These are phyloP conservation scores for Lolium rigidum DNA, from an alignment of 176 grass and related monocot genomes.

Conservation along the genomic window DNA sequence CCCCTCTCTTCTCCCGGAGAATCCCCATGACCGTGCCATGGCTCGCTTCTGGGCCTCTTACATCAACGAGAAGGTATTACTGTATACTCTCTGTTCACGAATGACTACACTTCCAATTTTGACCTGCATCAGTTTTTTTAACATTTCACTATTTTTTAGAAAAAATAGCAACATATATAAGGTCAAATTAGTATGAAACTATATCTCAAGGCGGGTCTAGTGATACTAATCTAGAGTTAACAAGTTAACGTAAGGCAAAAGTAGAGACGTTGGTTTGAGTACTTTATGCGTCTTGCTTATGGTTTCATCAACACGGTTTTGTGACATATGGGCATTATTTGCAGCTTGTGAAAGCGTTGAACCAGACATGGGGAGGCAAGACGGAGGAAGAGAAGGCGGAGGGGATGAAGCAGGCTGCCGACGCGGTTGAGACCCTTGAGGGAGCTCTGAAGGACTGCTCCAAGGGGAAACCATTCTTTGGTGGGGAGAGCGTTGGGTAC, in stretches of 20 bases:
- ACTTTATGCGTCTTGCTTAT: neutral
- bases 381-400: constrained; percentile 44
- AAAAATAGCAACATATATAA: too few relatives aligned
- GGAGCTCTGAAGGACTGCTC: constrained; percentile 39
- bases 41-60: constrained; percentile 61
- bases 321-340: neutral
- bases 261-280: too few relatives aligned
- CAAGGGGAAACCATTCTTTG: constrained; percentile 56
- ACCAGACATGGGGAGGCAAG: neutral
- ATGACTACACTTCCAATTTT: too few relatives aligned
- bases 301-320: neutral
- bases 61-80: constrained; percentile 60
- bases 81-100: too few relatives aligned
- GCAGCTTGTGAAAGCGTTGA: constrained; percentile 28
- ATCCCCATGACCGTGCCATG: constrained; percentile 49
- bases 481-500: constrained; percentile 42
- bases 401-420: neutral
- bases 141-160: too few relatives aligned
- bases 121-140: too few relatives aligned
- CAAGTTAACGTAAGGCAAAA: too few relatives aligned
- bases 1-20: constrained; percentile 42
- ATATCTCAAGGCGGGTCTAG: too few relatives aligned
- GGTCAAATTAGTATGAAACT: too few relatives aligned
- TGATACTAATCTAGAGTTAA: too few relatives aligned
- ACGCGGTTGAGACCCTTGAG: constrained; percentile 32